These are phyloP conservation scores for Podaxis sp. DNA, from an alignment of 768 basidiomycete species.

Conservation along the genomic window DNA sequence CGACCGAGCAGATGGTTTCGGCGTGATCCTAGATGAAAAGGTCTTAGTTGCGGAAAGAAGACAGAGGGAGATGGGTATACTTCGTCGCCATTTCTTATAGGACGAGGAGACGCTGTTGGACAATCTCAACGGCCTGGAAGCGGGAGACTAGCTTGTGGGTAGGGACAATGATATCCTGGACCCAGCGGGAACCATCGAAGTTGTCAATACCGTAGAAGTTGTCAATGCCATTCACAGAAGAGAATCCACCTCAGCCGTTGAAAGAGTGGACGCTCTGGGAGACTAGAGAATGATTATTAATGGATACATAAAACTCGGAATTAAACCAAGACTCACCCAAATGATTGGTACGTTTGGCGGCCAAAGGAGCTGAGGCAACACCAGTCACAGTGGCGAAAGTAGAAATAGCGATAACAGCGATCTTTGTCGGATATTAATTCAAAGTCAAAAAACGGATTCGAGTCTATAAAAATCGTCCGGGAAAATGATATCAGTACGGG, in stretches of 20 bases:
- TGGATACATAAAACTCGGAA: background rate
- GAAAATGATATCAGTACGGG: slow-evolving; percentile 7
- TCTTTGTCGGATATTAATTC: slow-evolving; percentile 15
- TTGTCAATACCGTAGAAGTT: slow-evolving; percentile 41
- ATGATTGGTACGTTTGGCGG: slow-evolving; percentile 20
- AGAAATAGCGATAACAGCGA: slow-evolving; percentile 28
- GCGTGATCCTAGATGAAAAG: slow-evolving; percentile 29
- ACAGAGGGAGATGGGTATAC: slow-evolving; percentile 19
- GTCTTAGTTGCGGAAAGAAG: background rate
- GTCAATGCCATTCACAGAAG: slow-evolving; percentile 35
- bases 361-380: slow-evolving; percentile 27
- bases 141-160: slow-evolving; percentile 37
- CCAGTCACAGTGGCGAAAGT: slow-evolving; percentile 21
- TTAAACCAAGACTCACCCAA: slow-evolving; percentile 20
- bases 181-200: slow-evolving; percentile 33
- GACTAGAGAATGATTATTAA: background rate
- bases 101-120: slow-evolving; percentile 42
- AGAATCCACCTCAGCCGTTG: slow-evolving; percentile 34
- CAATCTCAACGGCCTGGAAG: slow-evolving; percentile 30
- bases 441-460: background rate
- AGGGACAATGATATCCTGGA: slow-evolving; percentile 26
- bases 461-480: background rate
- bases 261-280: slow-evolving; percentile 19
- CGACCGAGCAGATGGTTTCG: slow-evolving; percentile 46
- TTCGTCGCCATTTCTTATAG: slow-evolving; percentile 43